These are phyloP conservation scores for Prosopis cineraria DNA, from an alignment of 306 rosid species.

Conservation along the genomic window DNA sequence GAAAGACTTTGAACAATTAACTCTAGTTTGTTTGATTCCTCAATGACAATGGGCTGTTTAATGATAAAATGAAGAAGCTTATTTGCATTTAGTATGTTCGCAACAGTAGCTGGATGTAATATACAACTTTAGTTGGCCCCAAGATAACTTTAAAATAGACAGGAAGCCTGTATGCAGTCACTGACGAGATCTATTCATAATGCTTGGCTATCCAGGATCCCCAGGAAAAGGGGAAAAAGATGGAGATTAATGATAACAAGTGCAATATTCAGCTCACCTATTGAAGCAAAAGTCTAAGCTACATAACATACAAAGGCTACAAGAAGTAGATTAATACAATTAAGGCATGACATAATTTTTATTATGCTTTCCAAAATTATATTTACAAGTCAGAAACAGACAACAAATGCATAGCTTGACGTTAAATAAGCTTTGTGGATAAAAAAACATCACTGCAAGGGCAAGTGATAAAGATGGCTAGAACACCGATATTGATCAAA, in stretches of 20 bases:
- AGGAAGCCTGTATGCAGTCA: background rate
- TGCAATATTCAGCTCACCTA: slow-evolving; percentile 2
- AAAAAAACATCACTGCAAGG: slow-evolving; percentile 6
- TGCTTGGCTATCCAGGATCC: background rate
- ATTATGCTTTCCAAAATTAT: slow-evolving; percentile 15
- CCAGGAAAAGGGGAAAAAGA: background rate
- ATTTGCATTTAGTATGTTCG: background rate
- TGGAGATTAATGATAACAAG: background rate
- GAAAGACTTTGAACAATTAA: background rate
- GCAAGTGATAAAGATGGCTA: slow-evolving; percentile 15
- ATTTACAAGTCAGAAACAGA: slow-evolving; percentile 10
- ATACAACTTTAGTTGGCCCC: background rate
- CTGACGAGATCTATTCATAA: too few species aligned
- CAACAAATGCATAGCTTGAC: background rate
- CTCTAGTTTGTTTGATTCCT: background rate
- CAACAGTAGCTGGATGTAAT: background rate
- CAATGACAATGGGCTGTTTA: background rate
- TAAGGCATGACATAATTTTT: background rate
- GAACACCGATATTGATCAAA: background rate
- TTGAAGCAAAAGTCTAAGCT: background rate
- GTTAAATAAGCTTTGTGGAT: background rate
- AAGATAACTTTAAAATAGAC: background rate
- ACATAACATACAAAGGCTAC: background rate
- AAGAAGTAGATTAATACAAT: background rate
- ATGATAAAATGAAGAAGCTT: background rate